A percentile compares a stretch with the other conserved stretches of the same genome.
Evolutionary conservation across 2,329 filamentous ascomycete species (phyloP).

Genomic region (Dactylellina drechsleri): DNA sequence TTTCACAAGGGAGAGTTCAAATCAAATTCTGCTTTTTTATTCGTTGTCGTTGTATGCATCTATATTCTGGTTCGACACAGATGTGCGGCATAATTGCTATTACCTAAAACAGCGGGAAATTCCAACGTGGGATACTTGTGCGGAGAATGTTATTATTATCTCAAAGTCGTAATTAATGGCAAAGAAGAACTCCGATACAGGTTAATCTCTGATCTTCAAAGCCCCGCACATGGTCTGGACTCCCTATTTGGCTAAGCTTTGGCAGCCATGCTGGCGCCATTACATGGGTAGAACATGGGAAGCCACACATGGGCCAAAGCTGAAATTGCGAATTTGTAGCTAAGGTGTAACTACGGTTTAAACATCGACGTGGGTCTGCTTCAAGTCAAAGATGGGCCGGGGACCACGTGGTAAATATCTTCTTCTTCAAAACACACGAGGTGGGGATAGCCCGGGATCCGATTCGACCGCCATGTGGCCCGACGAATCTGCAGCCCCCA

Average conservation of each 20-base stretch:
- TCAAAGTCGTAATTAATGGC: conserved; percentile 17
- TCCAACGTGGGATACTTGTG: conserved; percentile 43
- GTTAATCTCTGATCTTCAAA: conserved; percentile 26
- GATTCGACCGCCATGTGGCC: conserved; percentile 52
- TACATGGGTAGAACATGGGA: conserved; percentile 15
- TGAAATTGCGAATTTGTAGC: conserved; percentile 44
- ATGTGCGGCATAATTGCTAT: conserved; percentile 35
- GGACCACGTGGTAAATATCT: conserved; percentile 41
- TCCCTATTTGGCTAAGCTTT: conserved; percentile 39
- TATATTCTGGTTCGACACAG: conserved; percentile 8
- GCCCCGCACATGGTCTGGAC: conserved; percentile 10
- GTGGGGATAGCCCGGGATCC: conserved; percentile 30
- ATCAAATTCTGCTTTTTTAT: conserved; percentile 25
- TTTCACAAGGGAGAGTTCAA: conserved; percentile 25
- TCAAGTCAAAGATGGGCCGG: conserved; percentile 30
- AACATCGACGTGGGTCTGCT: conserved; percentile 30
- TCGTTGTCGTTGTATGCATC: conserved; percentile 29
- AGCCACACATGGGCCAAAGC: conserved; percentile 21
- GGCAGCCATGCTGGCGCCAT: conserved; percentile 27
- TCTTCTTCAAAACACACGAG: conserved; percentile 22
- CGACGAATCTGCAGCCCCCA: conserved; percentile 41
- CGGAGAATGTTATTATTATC: conserved; percentile 14
- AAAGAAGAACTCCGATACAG: conserved; percentile 20
- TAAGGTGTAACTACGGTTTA: conserved; percentile 39
- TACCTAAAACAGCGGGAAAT: conserved; percentile 45